Base-by-base conservation (phyloP, 768 basidiomycete genomes). In the Tulasnella sp. region DNA sequence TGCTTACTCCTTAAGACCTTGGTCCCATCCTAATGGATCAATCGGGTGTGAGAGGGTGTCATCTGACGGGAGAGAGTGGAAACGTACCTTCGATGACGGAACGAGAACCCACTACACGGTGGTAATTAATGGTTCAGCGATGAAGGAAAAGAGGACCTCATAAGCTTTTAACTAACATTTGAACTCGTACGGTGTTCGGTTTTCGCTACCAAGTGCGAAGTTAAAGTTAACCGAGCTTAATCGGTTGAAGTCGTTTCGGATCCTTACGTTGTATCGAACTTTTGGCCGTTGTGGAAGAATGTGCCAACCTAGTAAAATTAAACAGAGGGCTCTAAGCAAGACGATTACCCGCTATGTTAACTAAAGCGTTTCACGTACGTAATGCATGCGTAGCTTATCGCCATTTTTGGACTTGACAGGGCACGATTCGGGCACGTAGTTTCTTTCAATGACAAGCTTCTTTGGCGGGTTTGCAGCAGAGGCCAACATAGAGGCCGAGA, bases 351-450 rank as follows among this genome's bases (percentile, higher is more conserved):
- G 4, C 48, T 51, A 51, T 20, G 48, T 3, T 10, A 15, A 11
- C 6, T 51, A 20, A 51, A 18, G 48, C 23, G 18, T 23, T 57
- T 0, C 44, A 86, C 87, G 82, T 83, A 94, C 93, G 81, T 94
- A 95, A 88, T 94, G 93, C 73, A 95, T 92, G 80, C 88, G 81
- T 79, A 95, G 87, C 26, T 83, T 81, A 82, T 94, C 92, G 0
- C 91, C 92, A 57, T 86, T 89, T 48, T 29, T 11, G 42, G 76
- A 29, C 44, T 72, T 79, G 29, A 78, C 29, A 15, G 75, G 72
- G 44, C 76, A 80, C 29, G 51, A 55, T 48, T 70, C 73, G n/a
- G 81, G 81, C 18, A 55, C 42, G 57, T 44, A 77, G 0, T 42
- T 40, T 0, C 67, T 77, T 37, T 81, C 77, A 23, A 81, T 74